Conservation (phyloP, 345 rosid genomes). For the Anacardium occidentale region DNA sequence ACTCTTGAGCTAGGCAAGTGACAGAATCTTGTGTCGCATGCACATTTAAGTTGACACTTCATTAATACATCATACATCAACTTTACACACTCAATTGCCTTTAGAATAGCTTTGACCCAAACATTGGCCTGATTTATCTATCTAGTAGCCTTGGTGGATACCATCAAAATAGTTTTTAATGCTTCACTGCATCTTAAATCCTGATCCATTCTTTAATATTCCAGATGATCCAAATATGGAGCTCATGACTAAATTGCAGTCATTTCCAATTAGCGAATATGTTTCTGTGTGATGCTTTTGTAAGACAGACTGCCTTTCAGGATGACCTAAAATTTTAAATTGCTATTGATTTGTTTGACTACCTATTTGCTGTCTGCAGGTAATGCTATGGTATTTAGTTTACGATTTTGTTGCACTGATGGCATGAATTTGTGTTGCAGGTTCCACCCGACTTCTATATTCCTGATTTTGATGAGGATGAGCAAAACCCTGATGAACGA, state of each 20-base stretch:
- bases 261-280: not conserved
- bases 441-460: slow-evolving; percentile 95
- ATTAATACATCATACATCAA: not conserved
- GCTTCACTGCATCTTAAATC: not conserved
- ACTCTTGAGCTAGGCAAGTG: not conserved
- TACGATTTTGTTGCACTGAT: slow-evolving; percentile 5
- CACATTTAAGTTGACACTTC: not conserved
- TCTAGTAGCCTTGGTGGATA: not conserved
- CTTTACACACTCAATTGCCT: not conserved
- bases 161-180: not conserved
- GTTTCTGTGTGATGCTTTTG: not conserved
- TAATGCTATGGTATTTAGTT: not conserved
- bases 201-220: not conserved
- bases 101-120: not conserved
- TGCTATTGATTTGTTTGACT: not conserved
- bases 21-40: no score
- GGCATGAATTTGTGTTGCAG: slow-evolving; percentile 33
- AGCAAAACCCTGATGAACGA: slow-evolving; percentile 84
- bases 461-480: slow-evolving; percentile 92
- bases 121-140: not conserved
- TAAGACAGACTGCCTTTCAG: not conserved
- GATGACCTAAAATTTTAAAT: not conserved
- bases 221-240: not conserved
- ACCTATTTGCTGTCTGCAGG: not conserved
- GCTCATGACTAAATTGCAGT: not conserved